These are phyloP conservation scores for Rossbeevera mucosa DNA, from an alignment of 768 basidiomycete species.

Conservation along the genomic window DNA sequence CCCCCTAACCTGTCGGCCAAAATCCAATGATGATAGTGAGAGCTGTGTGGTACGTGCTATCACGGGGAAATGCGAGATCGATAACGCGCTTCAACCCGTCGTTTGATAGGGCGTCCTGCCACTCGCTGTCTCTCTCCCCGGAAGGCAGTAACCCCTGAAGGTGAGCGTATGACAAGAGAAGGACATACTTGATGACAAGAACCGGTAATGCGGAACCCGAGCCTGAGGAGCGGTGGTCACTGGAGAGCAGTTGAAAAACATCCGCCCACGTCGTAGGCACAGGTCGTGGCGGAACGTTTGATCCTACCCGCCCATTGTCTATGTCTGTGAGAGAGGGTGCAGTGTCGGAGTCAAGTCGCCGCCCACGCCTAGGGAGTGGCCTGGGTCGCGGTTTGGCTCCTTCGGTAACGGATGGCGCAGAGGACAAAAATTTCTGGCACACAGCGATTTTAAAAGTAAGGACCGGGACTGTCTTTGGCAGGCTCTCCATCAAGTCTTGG, in stretches of 20 bases:
- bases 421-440: constrained; percentile 38
- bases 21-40: constrained; percentile 17
- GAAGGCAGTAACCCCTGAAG: constrained; percentile 28
- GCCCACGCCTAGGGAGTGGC: constrained; percentile 29
- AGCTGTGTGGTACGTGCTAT: constrained; percentile 24
- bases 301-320: constrained; percentile 16
- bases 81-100: constrained; percentile 26
- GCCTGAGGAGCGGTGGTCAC: constrained; percentile 5
- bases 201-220: constrained; percentile 7
- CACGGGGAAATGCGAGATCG: constrained; percentile 22
- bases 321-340: constrained; percentile 5
- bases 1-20: constrained; percentile 11
- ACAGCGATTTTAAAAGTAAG: constrained; percentile 41
- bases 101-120: constrained; percentile 27
- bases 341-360: constrained; percentile 7
- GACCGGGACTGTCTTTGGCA: constrained; percentile 33
- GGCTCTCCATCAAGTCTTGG: constrained; percentile 34
- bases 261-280: constrained; percentile 24
- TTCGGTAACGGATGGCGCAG: constrained; percentile 13
- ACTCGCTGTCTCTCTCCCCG: constrained; percentile 32
- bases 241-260: constrained; percentile 25
- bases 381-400: constrained; percentile 28
- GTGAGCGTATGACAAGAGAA: constrained; percentile 37
- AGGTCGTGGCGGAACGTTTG: constrained; percentile 24
- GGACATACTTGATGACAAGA: constrained; percentile 34